Evolutionary conservation across 345 rosid genomes (phyloP), one percentile per base, ranked within the genome.

Genomic region (Cochlearia excelsa): DNA sequence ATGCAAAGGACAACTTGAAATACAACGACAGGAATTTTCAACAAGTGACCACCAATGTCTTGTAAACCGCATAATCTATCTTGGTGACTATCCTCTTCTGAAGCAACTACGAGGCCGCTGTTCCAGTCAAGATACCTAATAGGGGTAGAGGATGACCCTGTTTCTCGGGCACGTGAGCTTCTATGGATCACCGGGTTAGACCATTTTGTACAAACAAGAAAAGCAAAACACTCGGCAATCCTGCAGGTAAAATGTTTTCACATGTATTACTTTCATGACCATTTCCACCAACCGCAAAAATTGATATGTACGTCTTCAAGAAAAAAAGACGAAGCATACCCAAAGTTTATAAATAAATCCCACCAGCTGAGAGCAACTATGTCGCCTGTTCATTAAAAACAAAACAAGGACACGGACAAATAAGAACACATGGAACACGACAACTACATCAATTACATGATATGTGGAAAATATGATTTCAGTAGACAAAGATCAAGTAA

Each of bases 201-300:
- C 99, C 99, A 89, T 79, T 77, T 93, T 48, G 97, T 85, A 75
- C 97, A 89, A 68, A 93, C 97, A 57, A 93, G 88, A 72, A 84
- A 93, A 48, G 97, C 86, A 68, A 93, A 93, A 82, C 94, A 87
- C 79, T 93, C 94, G 28, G 99, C 97, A 73, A 89, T 84, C 66
- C 99, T 93, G 89, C 73, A 78, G 51, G 62, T 52, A 67, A 76
- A 46, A 43, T 10, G 78, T 10, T 38, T 46, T 34, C 9, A 35
- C 54, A 55, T 33, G 2, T 35, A 49, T 9, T 50, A 56, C 26
- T 39, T 50, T 26, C 30, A 59, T 23, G 43, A 59, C 61, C 48
- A 65, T 67, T 67, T 69, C 34, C 57, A 50, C 58, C 59, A 57
- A 46, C 59, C 34, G 30, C 30, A 63, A 29, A 41, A 49, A 44